Base-by-base conservation (phyloP, 208 protist genomes). In the Wallacemonas rigidus region DNA sequence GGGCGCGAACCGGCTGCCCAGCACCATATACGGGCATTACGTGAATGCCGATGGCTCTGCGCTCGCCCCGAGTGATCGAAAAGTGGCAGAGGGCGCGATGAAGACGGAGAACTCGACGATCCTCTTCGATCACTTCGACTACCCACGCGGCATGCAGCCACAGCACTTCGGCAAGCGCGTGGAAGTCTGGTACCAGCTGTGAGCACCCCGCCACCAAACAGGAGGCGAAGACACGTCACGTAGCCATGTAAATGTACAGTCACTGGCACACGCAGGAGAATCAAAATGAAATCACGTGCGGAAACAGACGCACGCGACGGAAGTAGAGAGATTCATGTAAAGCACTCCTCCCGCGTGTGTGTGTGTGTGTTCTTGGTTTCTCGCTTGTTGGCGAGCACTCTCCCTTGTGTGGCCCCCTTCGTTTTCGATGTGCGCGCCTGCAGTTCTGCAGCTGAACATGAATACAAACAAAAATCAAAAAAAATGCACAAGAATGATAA, bases 141-240 rank as follows among this genome's bases (percentile, higher is more conserved):
- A 64, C 63, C 74, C 68, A 8, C 50, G 58, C 11, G 79, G 70
- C 2, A 58, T 61, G 41, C 61, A 74, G 45, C 65, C 70, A 26
- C 58, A 73, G 15, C 79, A 80, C 55, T 76, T 56, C 26, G 81
- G 81, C 2, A 86, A 86, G 65, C 69, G 77, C 7, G 72, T 86
- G 57, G 68, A 72, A 45, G 56, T 86, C 51, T 81, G 68, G 67
- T 12, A 12, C 12, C 45, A 50, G 45, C 8, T 50, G 45, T 50
- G 12, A 12, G 45, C 8, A 6, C 8, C 53, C 26, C 26, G 26
- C 26, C 26, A 26, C 26, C 26, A 26, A 26, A 26, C 11, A 57
- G 53, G 17, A 57, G 14, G 6, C 0, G 26, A 57, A 36, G 53
- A 57, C 11, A 14, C 45, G 8, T 50, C 45, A 6, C 12, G 45